Evolutionary conservation across 495 filamentous ascomycete genomes (phyloP).

Genomic region (Haplographium delicatum): DNA sequence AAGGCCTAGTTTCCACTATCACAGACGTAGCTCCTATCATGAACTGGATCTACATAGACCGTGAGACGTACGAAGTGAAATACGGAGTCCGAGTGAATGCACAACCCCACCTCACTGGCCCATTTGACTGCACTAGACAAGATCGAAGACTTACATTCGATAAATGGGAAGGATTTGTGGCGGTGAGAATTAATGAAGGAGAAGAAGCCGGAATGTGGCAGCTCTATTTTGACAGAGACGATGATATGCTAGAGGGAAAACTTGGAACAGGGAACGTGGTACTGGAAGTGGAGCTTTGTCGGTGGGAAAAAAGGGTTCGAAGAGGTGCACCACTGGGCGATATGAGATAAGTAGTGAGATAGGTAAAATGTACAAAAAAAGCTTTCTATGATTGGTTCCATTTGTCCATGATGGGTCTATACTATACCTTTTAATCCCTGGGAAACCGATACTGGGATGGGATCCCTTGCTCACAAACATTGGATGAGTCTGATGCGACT

Average conservation of each 20-base stretch:
- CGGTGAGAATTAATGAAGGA: constrained; percentile 34
- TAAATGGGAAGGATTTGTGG: constrained; percentile 44
- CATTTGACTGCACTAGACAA: constrained; percentile 51
- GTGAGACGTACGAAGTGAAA: constrained; percentile 44
- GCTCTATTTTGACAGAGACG: constrained; percentile 41
- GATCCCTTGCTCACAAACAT: too few relatives aligned
- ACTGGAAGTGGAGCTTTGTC: constrained; percentile 34
- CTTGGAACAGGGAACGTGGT: constrained; percentile 29
- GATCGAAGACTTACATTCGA: constrained; percentile 49
- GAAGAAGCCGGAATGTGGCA: constrained; percentile 30
- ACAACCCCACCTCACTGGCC: constrained; percentile 44
- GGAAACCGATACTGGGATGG: too few relatives aligned
- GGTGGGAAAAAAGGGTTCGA: constrained; percentile 34
- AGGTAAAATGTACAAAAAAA: background rate
- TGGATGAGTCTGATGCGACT: too few relatives aligned
- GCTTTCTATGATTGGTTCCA: too few relatives aligned
- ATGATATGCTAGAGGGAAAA: constrained; percentile 36
- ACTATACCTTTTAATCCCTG: too few relatives aligned
- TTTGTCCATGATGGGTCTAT: too few relatives aligned
- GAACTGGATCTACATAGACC: constrained; percentile 58
- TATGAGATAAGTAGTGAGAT: background rate
- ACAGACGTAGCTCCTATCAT: constrained; percentile 52
- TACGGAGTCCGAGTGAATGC: constrained; percentile 43
- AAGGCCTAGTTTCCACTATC: constrained; percentile 52
- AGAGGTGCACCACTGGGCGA: constrained; percentile 26